A percentile compares a stretch with the other conserved stretches of the same genome.
These are phyloP conservation scores for Tardiomyces depauwii DNA, from an alignment of 1,139 yeast genomes.

Conservation along the genomic window DNA sequence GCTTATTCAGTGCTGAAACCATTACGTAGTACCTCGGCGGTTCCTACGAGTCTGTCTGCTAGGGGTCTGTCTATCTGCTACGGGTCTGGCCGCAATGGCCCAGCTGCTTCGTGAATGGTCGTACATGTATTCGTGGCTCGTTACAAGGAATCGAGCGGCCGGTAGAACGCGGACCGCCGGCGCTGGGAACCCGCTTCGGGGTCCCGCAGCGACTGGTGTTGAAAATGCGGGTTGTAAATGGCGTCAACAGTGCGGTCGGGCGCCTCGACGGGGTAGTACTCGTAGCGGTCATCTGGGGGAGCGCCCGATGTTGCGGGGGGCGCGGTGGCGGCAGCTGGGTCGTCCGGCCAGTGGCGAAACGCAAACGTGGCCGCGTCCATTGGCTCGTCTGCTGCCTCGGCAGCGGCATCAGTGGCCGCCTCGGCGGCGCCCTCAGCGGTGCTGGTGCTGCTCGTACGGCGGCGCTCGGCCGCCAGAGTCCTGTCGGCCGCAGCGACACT, in stretches of 20 bases:
- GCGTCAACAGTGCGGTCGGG: not conserved
- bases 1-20: too few species aligned
- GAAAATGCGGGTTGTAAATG: not conserved
- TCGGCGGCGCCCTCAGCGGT: not conserved
- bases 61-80: too few species aligned
- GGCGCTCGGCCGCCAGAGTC: not conserved
- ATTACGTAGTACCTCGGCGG: not conserved
- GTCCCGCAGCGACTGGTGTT: not conserved
- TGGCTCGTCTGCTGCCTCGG: too few species aligned
- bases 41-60: not conserved
- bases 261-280: not conserved
- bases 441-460: not conserved
- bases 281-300: not conserved
- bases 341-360: not conserved
- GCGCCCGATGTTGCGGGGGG: too few species aligned
- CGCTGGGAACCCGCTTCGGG: not conserved
- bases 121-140: not conserved
- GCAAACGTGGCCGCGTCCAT: too few species aligned
- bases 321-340: not conserved
- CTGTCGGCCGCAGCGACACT: not conserved
- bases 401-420: too few species aligned
- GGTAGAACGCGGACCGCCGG: not conserved
- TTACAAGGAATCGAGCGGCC: not conserved
- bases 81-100: too few species aligned
- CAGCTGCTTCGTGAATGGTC: too few species aligned